These are phyloP conservation scores for Platanus orientalis DNA, from an alignment of 164 flowering plant genomes.

Conservation along the genomic window DNA sequence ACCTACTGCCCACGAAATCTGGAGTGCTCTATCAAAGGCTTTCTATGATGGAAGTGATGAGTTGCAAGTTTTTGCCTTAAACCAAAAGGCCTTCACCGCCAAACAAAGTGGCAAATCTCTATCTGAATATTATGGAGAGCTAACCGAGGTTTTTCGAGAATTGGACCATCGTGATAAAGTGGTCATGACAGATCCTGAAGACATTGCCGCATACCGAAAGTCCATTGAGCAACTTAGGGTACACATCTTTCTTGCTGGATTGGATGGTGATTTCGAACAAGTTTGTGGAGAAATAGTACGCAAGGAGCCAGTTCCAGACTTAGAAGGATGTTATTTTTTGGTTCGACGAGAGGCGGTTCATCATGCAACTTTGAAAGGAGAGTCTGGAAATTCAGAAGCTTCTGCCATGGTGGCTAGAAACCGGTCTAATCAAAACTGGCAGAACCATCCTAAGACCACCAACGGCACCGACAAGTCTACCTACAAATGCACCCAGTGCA, in stretches of 20 bases:
- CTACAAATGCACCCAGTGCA: slow-evolving; percentile 11
- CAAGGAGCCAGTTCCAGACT: no score
- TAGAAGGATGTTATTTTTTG: no score
- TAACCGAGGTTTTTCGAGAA: slow-evolving; percentile 3
- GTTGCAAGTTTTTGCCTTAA: slow-evolving; percentile 3
- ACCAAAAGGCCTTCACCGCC: slow-evolving; percentile 1
- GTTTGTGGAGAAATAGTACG: no score
- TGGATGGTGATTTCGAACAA: slow-evolving; percentile 1
- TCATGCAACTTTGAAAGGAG: neutral
- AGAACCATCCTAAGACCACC: neutral
- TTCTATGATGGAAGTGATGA: slow-evolving; percentile 9
- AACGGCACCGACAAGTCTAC: slow-evolving; percentile 3
- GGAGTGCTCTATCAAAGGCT: neutral
- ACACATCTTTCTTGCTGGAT: slow-evolving; percentile 5
- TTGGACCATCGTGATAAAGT: slow-evolving; percentile 6
- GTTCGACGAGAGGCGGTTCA: no score
- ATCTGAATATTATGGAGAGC: neutral
- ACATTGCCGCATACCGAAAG: neutral
- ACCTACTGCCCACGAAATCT: neutral
- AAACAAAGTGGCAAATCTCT: neutral
- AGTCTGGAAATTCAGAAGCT: slow-evolving; percentile 5
- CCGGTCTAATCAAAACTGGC: neutral
- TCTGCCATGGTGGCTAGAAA: slow-evolving; percentile 10
- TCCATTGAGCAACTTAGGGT: neutral
- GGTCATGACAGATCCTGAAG: neutral